Percentiles rank a stretch among this genome's conserved stretches.
Conservation (phyloP, 805 yeast species). For the Yarrowia sp. region DNA sequence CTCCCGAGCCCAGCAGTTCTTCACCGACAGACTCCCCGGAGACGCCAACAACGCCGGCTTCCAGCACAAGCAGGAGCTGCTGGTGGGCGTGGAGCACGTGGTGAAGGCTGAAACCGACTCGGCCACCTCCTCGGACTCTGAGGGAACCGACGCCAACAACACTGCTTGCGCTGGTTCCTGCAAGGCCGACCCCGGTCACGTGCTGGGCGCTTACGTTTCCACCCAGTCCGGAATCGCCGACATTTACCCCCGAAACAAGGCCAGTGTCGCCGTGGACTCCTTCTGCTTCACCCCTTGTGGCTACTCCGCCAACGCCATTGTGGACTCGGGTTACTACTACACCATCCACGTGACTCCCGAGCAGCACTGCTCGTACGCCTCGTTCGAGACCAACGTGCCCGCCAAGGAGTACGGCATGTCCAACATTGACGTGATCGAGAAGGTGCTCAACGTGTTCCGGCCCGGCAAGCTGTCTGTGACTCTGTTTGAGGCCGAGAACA, state of each 20-base stretch:
- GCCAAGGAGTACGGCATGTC: conserved; percentile 52
- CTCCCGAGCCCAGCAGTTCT: conserved; percentile 63
- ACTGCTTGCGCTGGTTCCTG: conserved; percentile 9
- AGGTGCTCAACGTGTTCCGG: conserved; percentile 67
- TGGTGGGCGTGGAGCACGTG: conserved; percentile 46
- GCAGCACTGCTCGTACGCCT: conserved; percentile 91
- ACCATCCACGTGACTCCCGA: conserved; percentile 96
- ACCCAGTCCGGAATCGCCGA: conserved; percentile 65
- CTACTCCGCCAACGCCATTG: conserved; percentile 83
- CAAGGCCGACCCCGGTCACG: conserved; percentile 74
- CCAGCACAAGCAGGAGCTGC: conserved; percentile 46
- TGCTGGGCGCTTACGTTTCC: conserved; percentile 74
- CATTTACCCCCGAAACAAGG: conserved; percentile 54
- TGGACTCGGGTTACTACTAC: conserved; percentile 67
- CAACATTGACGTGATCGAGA: conserved; percentile 63
- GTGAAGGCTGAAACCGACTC: conserved; percentile 40
- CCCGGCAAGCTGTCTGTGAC: conserved; percentile 79
- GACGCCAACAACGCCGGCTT: conserved; percentile 51
- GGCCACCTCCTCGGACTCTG: conserved; percentile 49
- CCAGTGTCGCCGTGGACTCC: conserved; percentile 66
- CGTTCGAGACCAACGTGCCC: conserved; percentile 88
- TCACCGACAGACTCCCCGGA: conserved; percentile 56
- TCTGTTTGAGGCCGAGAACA: conserved; percentile 54
- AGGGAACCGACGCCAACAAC: conserved; percentile 43
- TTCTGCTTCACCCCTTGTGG: conserved; percentile 96